Base-by-base conservation (phyloP, 768 basidiomycete species). In the Calocera cornea region DNA sequence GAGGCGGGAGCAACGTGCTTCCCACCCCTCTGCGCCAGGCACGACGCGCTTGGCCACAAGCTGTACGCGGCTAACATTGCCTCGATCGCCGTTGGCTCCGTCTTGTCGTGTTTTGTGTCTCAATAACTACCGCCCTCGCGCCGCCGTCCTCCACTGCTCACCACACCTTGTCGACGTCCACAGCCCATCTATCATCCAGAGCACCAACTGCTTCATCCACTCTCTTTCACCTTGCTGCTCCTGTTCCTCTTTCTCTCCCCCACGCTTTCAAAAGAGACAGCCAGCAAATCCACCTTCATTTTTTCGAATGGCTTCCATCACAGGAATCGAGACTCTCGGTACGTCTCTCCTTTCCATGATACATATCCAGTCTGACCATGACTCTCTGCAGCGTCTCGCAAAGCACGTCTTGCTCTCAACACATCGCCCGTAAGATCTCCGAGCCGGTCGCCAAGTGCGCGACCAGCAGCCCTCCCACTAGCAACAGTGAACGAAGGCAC, bases 151-250 rank as follows among this genome's bases (percentile, higher is more conserved):
- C 22, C 11, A 27, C 54, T 31, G 14, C 54, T 29, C 54, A 60
- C 54, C 54, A 27, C 31, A 60, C 11, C 31, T n/a, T 8, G 49
- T 16, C 24, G 11, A 60, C 54, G 31, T 33, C 31, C 54, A 60
- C 54, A 60, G 54, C 54, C 54, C 31, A 60, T 12, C 54, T 11
- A 60, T 60, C 54, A 10, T 60, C 8, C 24, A 60, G 54, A 60
- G 54, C 54, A 60, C 54, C 54, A 33, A 60, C 54, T 60, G 54
- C 54, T 60, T 60, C 54, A 33, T 60, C 11, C 31, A 29, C 54
- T 60, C 31, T 60, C 54, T 10, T 60, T 60, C 22, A 27, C 31
- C 27, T 29, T 60, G 14, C 22, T 60, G 14, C 24, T 60, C 31
- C 54, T 29, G 11, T 10, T 33, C 10, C 27, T 27, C 31, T 60